Evolutionary conservation across 305 asterid genomes (phyloP).

Genomic region (Fraxinus albicans): DNA sequence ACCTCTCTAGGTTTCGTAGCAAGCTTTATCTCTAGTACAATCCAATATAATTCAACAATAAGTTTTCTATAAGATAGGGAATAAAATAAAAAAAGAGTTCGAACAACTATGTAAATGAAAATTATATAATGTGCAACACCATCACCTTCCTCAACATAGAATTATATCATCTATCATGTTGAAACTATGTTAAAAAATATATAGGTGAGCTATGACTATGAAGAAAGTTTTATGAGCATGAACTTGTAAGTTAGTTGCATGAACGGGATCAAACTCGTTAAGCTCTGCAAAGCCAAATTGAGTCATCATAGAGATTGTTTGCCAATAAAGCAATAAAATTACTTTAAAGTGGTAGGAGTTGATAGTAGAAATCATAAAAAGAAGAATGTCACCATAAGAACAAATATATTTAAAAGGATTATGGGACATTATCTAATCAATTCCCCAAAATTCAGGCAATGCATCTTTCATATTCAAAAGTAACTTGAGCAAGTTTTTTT

Average conservation of each 20-base stretch:
- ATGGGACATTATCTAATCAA: slow-evolving; percentile 67
- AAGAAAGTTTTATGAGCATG: slow-evolving; percentile 65
- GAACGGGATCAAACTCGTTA: background rate
- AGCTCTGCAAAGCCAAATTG: no score
- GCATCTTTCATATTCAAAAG: slow-evolving; percentile 88
- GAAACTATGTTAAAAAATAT: background rate
- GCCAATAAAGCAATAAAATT: background rate
- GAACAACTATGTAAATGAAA: background rate
- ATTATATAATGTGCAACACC: background rate
- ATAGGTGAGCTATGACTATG: slow-evolving; percentile 54
- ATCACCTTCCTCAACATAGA: background rate
- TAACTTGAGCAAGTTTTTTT: slow-evolving; percentile 86
- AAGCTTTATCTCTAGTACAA: no score
- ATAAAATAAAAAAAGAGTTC: no score
- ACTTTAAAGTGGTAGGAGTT: background rate
- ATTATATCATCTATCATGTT: background rate
- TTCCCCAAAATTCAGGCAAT: slow-evolving; percentile 92
- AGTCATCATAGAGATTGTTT: background rate
- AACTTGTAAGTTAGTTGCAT: slow-evolving; percentile 78
- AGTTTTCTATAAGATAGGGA: background rate
- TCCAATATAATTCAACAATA: background rate
- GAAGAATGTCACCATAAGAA: background rate
- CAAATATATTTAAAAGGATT: background rate
- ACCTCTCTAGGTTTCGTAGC: no score
- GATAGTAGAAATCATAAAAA: background rate